Evolutionary conservation across 1,284 basidiomycete species (phyloP).

Genomic region (Cerrena zonata): DNA sequence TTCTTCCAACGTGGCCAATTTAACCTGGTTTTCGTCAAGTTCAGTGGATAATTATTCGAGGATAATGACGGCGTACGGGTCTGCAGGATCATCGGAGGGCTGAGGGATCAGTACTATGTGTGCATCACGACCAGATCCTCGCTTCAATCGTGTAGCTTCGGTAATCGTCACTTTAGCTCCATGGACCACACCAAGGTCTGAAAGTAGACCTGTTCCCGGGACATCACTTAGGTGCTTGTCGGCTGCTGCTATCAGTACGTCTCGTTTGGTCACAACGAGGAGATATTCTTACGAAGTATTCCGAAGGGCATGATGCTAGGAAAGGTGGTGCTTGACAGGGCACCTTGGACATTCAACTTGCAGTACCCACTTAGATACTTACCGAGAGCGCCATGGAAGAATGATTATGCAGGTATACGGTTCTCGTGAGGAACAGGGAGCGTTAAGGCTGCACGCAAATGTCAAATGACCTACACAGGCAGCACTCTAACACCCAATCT

Average conservation of each 20-base stretch:
- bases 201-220: conserved; percentile 39
- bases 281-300: conserved; percentile 30
- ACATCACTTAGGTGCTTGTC: conserved; percentile 32
- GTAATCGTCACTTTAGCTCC: conserved; percentile 32
- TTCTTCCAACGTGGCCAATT: conserved; percentile 45
- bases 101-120: conserved; percentile 42
- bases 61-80: conserved; percentile 28
- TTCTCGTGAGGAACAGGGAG: background rate
- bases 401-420: background rate
- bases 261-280: background rate
- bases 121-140: conserved; percentile 34
- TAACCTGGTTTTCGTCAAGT: conserved; percentile 22
- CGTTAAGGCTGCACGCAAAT: background rate
- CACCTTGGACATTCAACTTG: too few species aligned
- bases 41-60: too few species aligned
- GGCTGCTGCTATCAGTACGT: conserved; percentile 19
- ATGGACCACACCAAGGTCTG: conserved; percentile 33
- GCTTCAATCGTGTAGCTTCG: conserved; percentile 31
- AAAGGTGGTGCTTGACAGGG: too few species aligned
- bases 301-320: conserved; percentile 33
- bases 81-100: conserved; percentile 39
- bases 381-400: background rate
- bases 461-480: background rate
- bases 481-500: background rate
- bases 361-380: background rate